These are phyloP conservation scores for Salix purpurea DNA, from an alignment of 345 rosid genomes.

Conservation along the genomic window DNA sequence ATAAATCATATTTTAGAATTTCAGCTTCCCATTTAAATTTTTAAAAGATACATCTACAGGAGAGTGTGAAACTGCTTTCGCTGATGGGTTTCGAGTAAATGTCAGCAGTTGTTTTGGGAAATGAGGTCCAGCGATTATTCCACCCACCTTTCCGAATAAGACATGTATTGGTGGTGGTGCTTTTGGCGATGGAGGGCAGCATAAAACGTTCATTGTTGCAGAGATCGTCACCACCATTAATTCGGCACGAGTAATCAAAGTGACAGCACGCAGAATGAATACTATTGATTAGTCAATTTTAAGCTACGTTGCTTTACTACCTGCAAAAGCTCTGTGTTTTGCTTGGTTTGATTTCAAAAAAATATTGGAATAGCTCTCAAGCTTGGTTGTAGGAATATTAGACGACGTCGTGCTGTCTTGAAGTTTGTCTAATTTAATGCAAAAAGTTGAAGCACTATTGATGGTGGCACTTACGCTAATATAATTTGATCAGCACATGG, in stretches of 20 bases:
- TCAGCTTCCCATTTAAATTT: no score
- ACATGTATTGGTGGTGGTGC: not conserved
- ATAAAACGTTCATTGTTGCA: not conserved
- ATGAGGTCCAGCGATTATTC: constrained; percentile 26
- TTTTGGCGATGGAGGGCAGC: not conserved
- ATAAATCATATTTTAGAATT: no score
- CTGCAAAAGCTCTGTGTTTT: no score
- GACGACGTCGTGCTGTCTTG: not conserved
- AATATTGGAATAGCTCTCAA: no score
- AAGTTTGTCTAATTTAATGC: not conserved
- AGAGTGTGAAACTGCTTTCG: constrained; percentile 13
- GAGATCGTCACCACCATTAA: not conserved
- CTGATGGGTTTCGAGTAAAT: not conserved
- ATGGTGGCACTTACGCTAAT: not conserved
- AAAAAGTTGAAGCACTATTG: not conserved
- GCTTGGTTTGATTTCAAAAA: no score
- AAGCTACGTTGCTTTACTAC: no score
- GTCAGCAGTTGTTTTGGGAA: constrained; percentile 8
- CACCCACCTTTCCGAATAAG: constrained; percentile 12
- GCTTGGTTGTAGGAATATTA: not conserved
- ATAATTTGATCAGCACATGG: not conserved
- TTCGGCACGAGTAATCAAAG: not conserved
- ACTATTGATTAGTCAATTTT: not conserved
- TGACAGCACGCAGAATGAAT: no score
- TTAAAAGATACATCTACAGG: no score